Base-by-base conservation (phyloP, 225 moss, liverwort and hornwort genomes). In the Physcomitrellopsis africana region DNA sequence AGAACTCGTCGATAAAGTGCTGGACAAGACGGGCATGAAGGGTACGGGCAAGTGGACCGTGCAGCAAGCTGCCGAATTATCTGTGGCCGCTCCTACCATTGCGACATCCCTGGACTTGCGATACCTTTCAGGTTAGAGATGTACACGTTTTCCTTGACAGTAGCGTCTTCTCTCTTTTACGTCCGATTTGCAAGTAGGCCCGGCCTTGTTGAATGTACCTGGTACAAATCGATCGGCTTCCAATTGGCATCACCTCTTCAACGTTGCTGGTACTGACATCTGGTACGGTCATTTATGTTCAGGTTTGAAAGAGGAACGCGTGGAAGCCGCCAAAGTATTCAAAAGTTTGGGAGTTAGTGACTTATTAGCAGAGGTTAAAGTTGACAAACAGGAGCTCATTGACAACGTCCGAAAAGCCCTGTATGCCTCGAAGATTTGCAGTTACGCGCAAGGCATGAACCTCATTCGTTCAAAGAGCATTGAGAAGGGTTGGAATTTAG, bases 31-130 rank as follows among this genome's bases (percentile, higher is more conserved):
- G 32, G 95, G 92, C 11, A 91, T 91, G 83, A 95, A 95, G 86
- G 95, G 95, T 1, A 95, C 95, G 0, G 92, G 95, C 4, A 95
- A 92, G 77, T 95, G 92, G 95, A 93, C 95, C n/a, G 95, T 95
- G 65, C 95, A 95, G 76, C 95, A 95, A 68, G 95, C 88, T 4
- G 95, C 95, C 0, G 92, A 95, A 82, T 81, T 95, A n/a, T 89
- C 92, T 1, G 72, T 95, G 0, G 95, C 95, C 22, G 79, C 89
- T 9, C 95, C 95, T 11, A 95, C 95, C 17, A 95, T 95, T n/a
- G 95, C 95, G 13, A 91, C 95, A 0, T 95, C 92, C 12, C 73
- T 95, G 79, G 95, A 95, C 76, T 80, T 92, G 55, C 85, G 95
- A 1, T 92, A 80, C 27, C 83, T 95, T 44, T 92, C 91, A 77